Percentiles rank a stretch among this genome's conserved stretches.
Conservation (phyloP, 108 stramenopile species). For the Skeletonema costatum region DNA sequence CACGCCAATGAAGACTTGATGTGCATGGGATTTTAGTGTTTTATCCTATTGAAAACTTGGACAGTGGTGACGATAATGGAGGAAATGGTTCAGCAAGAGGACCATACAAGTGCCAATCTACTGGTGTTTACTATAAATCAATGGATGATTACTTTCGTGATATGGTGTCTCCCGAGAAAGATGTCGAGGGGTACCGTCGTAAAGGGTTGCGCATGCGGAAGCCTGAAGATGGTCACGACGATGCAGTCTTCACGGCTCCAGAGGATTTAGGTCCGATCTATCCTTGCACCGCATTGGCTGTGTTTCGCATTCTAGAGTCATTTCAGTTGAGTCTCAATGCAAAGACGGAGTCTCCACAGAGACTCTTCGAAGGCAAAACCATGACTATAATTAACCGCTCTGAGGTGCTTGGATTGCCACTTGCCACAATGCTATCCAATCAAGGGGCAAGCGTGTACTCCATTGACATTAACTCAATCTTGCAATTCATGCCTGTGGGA, state of each 20-base stretch:
- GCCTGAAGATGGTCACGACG: conserved; percentile 15
- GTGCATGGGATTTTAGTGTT: conserved; percentile 94
- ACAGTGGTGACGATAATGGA: not conserved
- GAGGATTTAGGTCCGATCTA: conserved; percentile 43
- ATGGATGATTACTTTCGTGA: conserved; percentile 93
- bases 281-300: conserved; percentile 92
- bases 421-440: conserved; percentile 90
- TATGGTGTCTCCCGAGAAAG: conserved; percentile 73
- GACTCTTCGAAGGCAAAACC: conserved; percentile 60
- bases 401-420: conserved; percentile 92
- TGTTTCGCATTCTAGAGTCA: conserved; percentile 82
- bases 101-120: conserved; percentile 57
- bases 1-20: conserved; percentile 62
- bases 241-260: not conserved
- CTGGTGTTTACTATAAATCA: conserved; percentile 80
- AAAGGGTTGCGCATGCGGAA: conserved; percentile 20
- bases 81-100: conserved; percentile 21
- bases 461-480: conserved; percentile 86
- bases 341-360: not conserved
- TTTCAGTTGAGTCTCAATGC: conserved; percentile 18
- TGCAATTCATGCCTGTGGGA: conserved; percentile 52
- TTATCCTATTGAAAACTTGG: conserved; percentile 83
- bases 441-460: conserved; percentile 91
- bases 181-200: conserved; percentile 91
- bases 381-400: conserved; percentile 93